Percentiles rank a stretch among this genome's conserved stretches.
phyloP scores from a whole-genome alignment of 495 filamentous ascomycete species.

The Trypethelium eluteriae region DNA sequence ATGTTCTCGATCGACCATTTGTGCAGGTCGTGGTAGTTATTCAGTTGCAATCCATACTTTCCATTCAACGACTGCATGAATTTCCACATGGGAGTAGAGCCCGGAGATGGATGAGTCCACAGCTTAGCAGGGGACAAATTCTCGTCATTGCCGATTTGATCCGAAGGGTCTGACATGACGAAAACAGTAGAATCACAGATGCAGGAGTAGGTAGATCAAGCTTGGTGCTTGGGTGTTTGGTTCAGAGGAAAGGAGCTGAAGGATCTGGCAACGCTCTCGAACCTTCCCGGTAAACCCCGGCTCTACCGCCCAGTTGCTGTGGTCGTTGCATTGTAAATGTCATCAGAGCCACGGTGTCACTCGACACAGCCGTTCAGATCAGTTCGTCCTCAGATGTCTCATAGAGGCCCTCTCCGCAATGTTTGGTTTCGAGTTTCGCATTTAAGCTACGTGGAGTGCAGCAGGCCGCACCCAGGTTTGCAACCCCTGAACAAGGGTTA shows the following conservation, averaged over 20 bases:
- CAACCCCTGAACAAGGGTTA: slow-evolving; percentile 4
- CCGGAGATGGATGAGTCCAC: slow-evolving; percentile 46
- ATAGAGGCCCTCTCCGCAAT: no score
- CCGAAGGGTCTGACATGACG: neutral
- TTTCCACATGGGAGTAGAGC: slow-evolving; percentile 29
- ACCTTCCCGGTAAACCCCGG: neutral
- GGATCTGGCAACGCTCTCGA: neutral
- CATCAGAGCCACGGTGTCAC: neutral
- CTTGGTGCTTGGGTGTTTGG: neutral
- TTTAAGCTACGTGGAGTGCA: neutral
- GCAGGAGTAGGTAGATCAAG: neutral
- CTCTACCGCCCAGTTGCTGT: neutral
- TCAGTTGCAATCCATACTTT: slow-evolving; percentile 55
- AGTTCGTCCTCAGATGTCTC: no score
- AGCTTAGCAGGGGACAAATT: slow-evolving; percentile 20
- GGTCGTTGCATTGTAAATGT: neutral
- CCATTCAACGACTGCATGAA: slow-evolving; percentile 55
- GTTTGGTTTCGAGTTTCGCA: neutral
- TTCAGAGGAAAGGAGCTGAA: neutral
- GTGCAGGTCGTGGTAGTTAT: slow-evolving; percentile 63
- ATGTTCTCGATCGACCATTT: slow-evolving; percentile 76
- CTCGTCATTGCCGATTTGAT: neutral
- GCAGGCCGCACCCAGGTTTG: neutral
- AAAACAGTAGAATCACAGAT: no score
- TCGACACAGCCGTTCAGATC: no score